Evolutionary conservation across 345 rosid species (phyloP).

Genomic region (Ricinus communis): DNA sequence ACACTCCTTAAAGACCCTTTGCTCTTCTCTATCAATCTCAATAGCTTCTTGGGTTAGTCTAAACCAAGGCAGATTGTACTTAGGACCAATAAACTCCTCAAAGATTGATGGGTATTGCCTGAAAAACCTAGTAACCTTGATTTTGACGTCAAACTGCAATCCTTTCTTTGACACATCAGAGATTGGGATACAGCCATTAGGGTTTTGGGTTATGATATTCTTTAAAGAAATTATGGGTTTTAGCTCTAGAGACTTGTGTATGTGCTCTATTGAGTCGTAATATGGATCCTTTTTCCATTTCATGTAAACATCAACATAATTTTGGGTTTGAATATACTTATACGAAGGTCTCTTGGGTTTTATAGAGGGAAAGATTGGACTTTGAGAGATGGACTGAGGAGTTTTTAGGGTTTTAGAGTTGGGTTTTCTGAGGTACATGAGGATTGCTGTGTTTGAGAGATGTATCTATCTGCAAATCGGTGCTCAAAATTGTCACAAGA

Average conservation of each 20-base stretch:
- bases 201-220: slow-evolving; percentile 48
- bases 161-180: slow-evolving; percentile 77
- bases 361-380: slow-evolving; percentile 12
- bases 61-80: slow-evolving; percentile 84
- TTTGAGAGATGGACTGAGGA: slow-evolving; percentile 25
- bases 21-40: slow-evolving; percentile 62
- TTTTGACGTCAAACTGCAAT: slow-evolving; percentile 56
- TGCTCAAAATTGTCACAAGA: too few relatives aligned
- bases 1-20: slow-evolving; percentile 39
- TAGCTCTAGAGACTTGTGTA: slow-evolving; percentile 64
- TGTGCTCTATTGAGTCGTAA: slow-evolving; percentile 66
- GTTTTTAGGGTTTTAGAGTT: slow-evolving; percentile 36
- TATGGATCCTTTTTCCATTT: slow-evolving; percentile 81
- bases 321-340: slow-evolving; percentile 33
- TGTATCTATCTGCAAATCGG: too few relatives aligned
- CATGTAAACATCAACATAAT: slow-evolving; percentile 80
- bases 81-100: slow-evolving; percentile 74
- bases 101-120: slow-evolving; percentile 75
- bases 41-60: slow-evolving; percentile 67
- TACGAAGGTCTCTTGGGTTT: slow-evolving; percentile 10
- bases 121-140: slow-evolving; percentile 65
- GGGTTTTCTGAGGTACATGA: slow-evolving; percentile 39
- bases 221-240: slow-evolving; percentile 67
- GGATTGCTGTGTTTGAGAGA: not conserved
- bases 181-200: slow-evolving; percentile 61